Base-by-base conservation (phyloP, 768 basidiomycete genomes). In the Pleurotus tuber-regium region DNA sequence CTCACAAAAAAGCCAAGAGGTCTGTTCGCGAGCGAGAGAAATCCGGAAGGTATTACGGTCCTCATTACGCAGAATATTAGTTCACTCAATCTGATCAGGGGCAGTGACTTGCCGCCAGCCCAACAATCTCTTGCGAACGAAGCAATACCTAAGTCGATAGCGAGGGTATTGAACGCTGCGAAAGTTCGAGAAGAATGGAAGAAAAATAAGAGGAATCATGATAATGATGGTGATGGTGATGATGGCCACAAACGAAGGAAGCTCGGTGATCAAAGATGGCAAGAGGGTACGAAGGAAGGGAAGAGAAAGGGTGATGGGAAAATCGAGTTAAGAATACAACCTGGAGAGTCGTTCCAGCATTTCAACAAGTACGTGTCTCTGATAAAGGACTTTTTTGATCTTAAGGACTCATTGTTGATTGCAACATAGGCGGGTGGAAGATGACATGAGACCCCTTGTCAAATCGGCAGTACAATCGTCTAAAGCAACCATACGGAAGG, bases 281-380 rank as follows among this genome's bases (percentile, higher is more conserved):
- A n/a, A n/a, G n/a, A n/a, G n/a, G n/a, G n/a, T n/a, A 61, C 57
- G 53, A 42, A 43, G 54, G 47, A 42, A 1, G 48, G 58, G 51
- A 43, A 62, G 63, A n/a, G n/a, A n/a, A n/a, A n/a, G n/a, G n/a
- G n/a, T n/a, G n/a, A 56, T 62, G 64, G 31, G 51, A 66, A 29
- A 55, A 62, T 52, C 33, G 54, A 54, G 6, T 61, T 84, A 33
- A 70, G 60, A 40, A 89, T 88, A 24, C 72, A 77, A 51, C 79
- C 81, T 0, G 82, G 84, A 38, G 89, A 92, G 65, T 83, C 87
- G 0, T 74, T 91, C 47, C 74, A 79, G 50, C 84, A 89, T 68
- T 92, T 90, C 65, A 86, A 89, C 64, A 73, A 80, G 89, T 89
- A 58, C 46, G 46, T 19, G 9, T 18, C 9, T 16, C 26, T 10